phyloP scores from a whole-genome alignment of 2,329 filamentous ascomycete genomes.

The Claviceps purpurea region DNA sequence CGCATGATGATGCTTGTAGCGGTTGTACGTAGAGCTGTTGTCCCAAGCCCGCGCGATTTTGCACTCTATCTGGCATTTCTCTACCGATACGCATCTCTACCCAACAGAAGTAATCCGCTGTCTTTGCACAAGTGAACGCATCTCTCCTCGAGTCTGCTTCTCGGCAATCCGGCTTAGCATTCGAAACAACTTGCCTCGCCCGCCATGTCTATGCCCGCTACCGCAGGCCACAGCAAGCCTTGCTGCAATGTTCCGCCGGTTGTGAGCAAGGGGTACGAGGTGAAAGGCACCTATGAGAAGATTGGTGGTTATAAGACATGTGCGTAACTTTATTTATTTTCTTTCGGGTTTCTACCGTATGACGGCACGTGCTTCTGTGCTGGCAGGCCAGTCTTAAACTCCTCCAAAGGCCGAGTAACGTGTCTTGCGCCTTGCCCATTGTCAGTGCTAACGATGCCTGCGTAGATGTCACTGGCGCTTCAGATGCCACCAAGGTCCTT shows the following conservation, averaged over 20 bases:
- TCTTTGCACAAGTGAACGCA: too few relatives aligned
- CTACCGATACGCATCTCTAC: too few relatives aligned
- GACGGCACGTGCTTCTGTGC: background rate
- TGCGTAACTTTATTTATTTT: constrained; percentile 11
- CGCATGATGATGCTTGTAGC: too few relatives aligned
- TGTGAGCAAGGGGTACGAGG: constrained; percentile 38
- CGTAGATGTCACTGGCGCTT: constrained; percentile 33
- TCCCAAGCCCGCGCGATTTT: too few relatives aligned
- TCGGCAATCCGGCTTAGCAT: too few relatives aligned
- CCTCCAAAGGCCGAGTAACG: too few relatives aligned
- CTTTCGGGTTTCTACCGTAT: background rate
- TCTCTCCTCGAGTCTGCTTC: too few relatives aligned
- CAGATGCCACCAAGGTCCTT: constrained; percentile 41
- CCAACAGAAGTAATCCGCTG: too few relatives aligned
- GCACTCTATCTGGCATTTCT: too few relatives aligned
- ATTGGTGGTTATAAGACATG: constrained; percentile 42
- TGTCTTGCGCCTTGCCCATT: too few relatives aligned
- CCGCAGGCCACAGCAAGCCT: constrained; percentile 39
- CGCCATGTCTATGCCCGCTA: constrained; percentile 36
- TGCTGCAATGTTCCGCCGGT: constrained; percentile 48
- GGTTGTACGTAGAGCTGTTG: too few relatives aligned
- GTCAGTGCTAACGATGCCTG: background rate
- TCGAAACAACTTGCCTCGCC: constrained; percentile 9
- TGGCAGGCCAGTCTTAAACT: too few relatives aligned
- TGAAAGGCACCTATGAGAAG: constrained; percentile 42